These are phyloP conservation scores for Populus euphratica DNA, from an alignment of 345 rosid species.

Conservation along the genomic window DNA sequence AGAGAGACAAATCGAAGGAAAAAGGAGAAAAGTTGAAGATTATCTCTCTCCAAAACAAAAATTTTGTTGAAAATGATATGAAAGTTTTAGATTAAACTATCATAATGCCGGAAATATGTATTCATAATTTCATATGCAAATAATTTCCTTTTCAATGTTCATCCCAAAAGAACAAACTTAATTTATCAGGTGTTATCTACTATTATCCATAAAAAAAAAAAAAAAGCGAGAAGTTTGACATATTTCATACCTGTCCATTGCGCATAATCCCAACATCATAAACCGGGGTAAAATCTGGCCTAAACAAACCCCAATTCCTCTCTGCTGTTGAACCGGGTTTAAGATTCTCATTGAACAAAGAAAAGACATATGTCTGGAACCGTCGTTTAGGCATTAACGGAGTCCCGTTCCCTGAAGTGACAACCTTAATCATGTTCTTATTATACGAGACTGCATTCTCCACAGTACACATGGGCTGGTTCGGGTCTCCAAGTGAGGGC, in stretches of 20 bases:
- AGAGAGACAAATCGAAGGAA: background rate
- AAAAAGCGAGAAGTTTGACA: background rate
- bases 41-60: background rate
- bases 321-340: conserved; percentile 69
- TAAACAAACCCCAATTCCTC: conserved; percentile 71
- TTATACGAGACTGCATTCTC: conserved; percentile 63
- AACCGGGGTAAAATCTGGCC: conserved; percentile 65
- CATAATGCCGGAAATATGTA: background rate
- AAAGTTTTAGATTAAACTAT: no score
- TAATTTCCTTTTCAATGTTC: background rate
- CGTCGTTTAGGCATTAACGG: conserved; percentile 71
- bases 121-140: no score
- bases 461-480: conserved; percentile 37
- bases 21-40: no score
- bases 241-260: conserved; percentile 26
- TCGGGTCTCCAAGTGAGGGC: conserved; percentile 64
- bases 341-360: conserved; percentile 69
- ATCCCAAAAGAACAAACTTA: background rate
- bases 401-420: conserved; percentile 52
- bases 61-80: background rate
- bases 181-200: background rate
- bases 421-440: conserved; percentile 39
- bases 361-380: conserved; percentile 71
- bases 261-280: conserved; percentile 56
- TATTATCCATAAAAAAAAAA: background rate